Conservation (phyloP, 2,329 filamentous ascomycete species). For the Exophiala phaeomuriformis region DNA sequence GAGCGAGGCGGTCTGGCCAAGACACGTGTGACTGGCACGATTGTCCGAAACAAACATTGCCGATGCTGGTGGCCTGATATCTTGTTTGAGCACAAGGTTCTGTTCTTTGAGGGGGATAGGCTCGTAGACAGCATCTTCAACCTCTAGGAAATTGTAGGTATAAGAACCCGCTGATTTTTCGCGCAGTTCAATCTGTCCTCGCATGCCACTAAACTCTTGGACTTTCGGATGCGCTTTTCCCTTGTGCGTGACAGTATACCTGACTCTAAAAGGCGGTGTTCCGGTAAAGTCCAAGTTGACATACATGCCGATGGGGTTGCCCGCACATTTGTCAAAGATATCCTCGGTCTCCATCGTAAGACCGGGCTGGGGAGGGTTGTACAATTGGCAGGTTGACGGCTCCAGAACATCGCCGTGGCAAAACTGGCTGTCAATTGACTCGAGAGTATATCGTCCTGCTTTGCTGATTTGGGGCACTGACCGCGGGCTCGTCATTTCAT, state of each 20-base stretch:
- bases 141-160: constrained; percentile 72
- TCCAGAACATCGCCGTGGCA: constrained; percentile 87
- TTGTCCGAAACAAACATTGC: constrained; percentile 58
- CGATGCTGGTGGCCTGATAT: constrained; percentile 85
- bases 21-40: constrained; percentile 60
- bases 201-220: constrained; percentile 59
- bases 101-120: constrained; percentile 55
- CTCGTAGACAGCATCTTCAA: constrained; percentile 76
- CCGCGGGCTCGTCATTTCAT: constrained; percentile 32
- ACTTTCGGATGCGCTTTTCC: constrained; percentile 46
- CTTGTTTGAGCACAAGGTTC: constrained; percentile 66
- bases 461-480: constrained; percentile 63
- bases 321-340: constrained; percentile 90
- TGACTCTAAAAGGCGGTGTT: constrained; percentile 81
- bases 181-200: constrained; percentile 76
- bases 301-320: constrained; percentile 81
- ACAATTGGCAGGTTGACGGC: constrained; percentile 82
- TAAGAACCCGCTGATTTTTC: constrained; percentile 77
- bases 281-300: constrained; percentile 86
- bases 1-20: constrained; percentile 71
- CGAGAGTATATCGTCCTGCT: constrained; percentile 79
- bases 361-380: constrained; percentile 84
- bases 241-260: constrained; percentile 64
- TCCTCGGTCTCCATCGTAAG: constrained; percentile 67
- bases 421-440: constrained; percentile 67